Evolutionary conservation across 2,329 filamentous ascomycete genomes (phyloP).

Genomic region (Ophioceras dolichostomum): DNA sequence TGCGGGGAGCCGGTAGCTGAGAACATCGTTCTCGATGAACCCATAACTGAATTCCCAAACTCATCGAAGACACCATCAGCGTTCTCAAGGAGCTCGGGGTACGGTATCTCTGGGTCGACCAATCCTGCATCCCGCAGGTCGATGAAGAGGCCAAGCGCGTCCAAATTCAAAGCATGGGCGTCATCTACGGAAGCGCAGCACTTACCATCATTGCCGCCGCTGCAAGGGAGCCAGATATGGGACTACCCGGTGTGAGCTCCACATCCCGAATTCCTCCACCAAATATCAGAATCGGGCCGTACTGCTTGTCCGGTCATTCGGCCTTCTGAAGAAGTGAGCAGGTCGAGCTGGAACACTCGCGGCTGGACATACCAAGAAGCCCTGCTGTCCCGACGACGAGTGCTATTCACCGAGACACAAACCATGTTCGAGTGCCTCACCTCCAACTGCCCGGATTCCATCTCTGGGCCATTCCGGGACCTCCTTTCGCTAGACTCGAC

Average conservation of each 20-base stretch:
- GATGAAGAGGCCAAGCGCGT: constrained; percentile 7
- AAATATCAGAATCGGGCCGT: constrained; percentile 14
- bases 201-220: constrained; percentile 26
- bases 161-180: constrained; percentile 23
- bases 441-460: neutral
- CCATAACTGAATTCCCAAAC: neutral
- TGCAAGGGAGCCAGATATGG: constrained; percentile 18
- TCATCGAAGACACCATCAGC: constrained; percentile 11
- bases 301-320: too few species aligned
- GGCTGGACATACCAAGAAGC: constrained; percentile 28
- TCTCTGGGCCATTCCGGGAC: neutral
- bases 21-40: neutral
- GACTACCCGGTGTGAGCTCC: constrained; percentile 18
- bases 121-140: constrained; percentile 19
- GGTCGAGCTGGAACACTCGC: constrained; percentile 20
- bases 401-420: constrained; percentile 25
- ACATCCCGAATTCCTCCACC: neutral
- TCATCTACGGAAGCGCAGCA: constrained; percentile 20
- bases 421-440: constrained; percentile 23
- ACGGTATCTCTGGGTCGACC: constrained; percentile 25
- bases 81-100: constrained; percentile 19
- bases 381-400: constrained; percentile 20
- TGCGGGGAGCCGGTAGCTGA: neutral
- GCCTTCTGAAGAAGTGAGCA: constrained; percentile 4
- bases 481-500: neutral